Evolutionary conservation across 306 rosid species (phyloP), one percentile per base, ranked within the genome.

Genomic region (Inga laurina): DNA sequence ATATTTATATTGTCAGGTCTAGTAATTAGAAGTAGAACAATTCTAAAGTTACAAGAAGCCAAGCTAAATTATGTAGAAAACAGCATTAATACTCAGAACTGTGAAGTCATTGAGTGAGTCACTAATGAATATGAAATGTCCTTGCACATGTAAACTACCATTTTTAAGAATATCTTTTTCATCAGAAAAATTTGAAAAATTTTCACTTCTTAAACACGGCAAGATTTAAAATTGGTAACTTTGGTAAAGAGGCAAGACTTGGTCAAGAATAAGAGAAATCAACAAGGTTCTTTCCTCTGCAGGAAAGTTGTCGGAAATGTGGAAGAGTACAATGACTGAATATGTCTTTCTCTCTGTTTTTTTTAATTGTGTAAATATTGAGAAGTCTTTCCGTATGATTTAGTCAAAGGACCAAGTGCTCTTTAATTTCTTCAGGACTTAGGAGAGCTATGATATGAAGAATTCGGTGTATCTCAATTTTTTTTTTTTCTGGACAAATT

Each of bases 21-120:
- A 43, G 10, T 59, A 44, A 41, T 9, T 6, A 9, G 22, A 41
- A n/a, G 18, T 6, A 16, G 65, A 61, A 79, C 51, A 57, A 21
- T 57, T 15, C 70, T 56, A 54, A n/a, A n/a, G 27, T 56, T n/a
- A 2, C 64, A 56, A 27, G 69, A 57, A 52, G 82, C 52, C 37
- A 54, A 69, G 49, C 44, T 21, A 56, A 11, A 62, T 37, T 32
- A 41, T 44, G 14, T 14, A 51, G 22, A 37, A 19, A 34, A 21
- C 27, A 10, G 7, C 43, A n/a, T 32, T 75, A 67, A 15, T 61
- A 27, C 71, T 19, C 7, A 9, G 69, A 49, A 75, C 19, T 21
- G 72, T 35, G 61, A 37, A 82, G 84, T 75, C 84, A 79, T n/a
- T 39, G 35, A 35, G 30, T 72, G 45, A 61, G 34, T 73, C 44